Conservation (phyloP, 2,329 filamentous ascomycete species). For the Gnomoniopsis smithogilvyi region DNA sequence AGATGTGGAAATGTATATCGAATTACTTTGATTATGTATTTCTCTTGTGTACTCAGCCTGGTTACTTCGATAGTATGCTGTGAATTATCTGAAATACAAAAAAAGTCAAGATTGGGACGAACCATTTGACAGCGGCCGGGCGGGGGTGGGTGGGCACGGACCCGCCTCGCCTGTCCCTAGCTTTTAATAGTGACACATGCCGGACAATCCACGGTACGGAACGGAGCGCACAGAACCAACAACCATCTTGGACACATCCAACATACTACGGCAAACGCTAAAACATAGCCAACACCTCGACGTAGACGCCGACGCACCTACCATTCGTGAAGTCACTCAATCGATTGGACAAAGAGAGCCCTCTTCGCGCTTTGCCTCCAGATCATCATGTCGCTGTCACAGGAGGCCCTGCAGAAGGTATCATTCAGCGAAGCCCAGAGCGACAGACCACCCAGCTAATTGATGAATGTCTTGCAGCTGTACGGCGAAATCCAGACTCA, state of each 20-base stretch:
- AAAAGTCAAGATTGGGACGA: not conserved
- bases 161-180: not conserved
- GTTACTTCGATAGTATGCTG: not conserved
- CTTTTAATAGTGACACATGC: too few relatives aligned
- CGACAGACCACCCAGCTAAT: not conserved
- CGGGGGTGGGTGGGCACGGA: not conserved
- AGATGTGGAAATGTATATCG: too few relatives aligned
- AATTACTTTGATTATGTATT: too few relatives aligned
- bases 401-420: constrained; percentile 92
- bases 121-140: not conserved
- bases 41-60: too few relatives aligned
- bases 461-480: constrained; percentile 56
- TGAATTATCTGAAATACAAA: not conserved
- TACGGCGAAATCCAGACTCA: constrained; percentile 93
- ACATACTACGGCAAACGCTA: not conserved
- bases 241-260: not conserved
- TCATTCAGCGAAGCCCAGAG: constrained; percentile 11
- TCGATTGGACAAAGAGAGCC: not conserved
- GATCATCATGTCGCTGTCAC: constrained; percentile 75
- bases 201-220: too few relatives aligned
- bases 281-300: not conserved
- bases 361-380: not conserved
- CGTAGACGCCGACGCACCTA: not conserved
- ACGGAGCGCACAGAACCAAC: not conserved
- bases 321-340: not conserved